Conservation (phyloP, 2,329 filamentous ascomycete species). For the Arthrobotrys sinensis region DNA sequence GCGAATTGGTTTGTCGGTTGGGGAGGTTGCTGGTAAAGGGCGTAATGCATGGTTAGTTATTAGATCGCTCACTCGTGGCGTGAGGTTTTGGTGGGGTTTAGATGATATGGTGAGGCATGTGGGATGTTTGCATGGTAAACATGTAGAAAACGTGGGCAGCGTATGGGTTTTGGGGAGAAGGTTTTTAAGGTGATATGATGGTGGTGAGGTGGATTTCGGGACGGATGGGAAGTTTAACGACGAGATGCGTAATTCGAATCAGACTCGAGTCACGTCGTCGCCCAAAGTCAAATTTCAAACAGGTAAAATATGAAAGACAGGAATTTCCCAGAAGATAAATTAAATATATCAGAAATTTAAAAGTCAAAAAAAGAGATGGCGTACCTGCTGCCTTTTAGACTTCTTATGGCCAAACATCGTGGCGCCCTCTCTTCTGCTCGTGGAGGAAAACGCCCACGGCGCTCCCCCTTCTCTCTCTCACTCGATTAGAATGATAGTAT, state of each 20-base stretch:
- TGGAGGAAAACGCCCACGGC: conserved; percentile 20
- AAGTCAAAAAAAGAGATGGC: conserved; percentile 27
- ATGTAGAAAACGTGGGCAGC: conserved; percentile 18
- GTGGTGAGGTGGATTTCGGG: conserved; percentile 2
- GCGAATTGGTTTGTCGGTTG: conserved; percentile 59
- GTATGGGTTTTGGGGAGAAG: not conserved
- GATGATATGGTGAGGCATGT: conserved; percentile 24
- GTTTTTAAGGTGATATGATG: not conserved
- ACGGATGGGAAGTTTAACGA: conserved; percentile 3
- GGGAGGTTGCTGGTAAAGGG: conserved; percentile 39
- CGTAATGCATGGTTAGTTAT: conserved; percentile 48
- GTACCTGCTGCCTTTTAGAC: conserved; percentile 42
- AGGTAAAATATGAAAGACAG: not conserved
- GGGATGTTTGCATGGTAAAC: conserved; percentile 16
- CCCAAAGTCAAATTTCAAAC: not conserved
- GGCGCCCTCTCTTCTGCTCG: conserved; percentile 2
- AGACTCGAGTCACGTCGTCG: conserved; percentile 8
- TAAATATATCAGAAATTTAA: not conserved
- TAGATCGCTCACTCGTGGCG: not conserved
- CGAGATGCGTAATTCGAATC: not conserved
- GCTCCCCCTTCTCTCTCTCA: conserved; percentile 29
- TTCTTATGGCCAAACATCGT: conserved; percentile 38
- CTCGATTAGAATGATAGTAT: conserved; percentile 1
- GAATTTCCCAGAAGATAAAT: not conserved
- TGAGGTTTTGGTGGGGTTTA: conserved; percentile 5